A percentile compares a stretch with the other conserved stretches of the same genome.
These are phyloP conservation scores for Pezicula carpinea DNA, from an alignment of 2,329 filamentous ascomycete genomes.

Conservation along the genomic window DNA sequence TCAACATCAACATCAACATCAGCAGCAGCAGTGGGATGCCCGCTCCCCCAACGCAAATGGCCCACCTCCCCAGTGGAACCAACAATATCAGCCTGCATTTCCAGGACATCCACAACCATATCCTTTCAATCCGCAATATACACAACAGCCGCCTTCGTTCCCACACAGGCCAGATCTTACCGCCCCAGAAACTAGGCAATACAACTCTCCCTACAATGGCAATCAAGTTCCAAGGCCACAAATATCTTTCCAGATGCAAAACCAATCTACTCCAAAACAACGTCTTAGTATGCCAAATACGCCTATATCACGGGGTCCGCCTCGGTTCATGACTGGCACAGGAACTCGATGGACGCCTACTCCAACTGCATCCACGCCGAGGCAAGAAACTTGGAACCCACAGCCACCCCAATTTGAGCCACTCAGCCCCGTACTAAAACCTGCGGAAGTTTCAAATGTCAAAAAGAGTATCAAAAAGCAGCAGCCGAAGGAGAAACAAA, in stretches of 20 bases:
- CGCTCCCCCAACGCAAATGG: constrained; percentile 17
- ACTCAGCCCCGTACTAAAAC: constrained; percentile 47
- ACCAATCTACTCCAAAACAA: constrained; percentile 9
- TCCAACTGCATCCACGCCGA: constrained; percentile 55
- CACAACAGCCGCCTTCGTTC: constrained; percentile 13
- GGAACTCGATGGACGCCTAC: constrained; percentile 57
- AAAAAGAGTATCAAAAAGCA: constrained; percentile 20
- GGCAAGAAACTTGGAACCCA: constrained; percentile 31
- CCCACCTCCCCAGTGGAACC: constrained; percentile 16
- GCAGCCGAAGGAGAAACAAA: constrained; percentile 16
- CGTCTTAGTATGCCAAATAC: constrained; percentile 21
- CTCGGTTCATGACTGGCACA: constrained; percentile 22
- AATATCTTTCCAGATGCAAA: constrained; percentile 5
- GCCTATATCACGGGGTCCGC: constrained; percentile 13
- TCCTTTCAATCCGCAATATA: constrained; percentile 1
- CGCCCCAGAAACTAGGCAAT: constrained; percentile 23
- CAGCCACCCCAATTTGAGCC: constrained; percentile 52
- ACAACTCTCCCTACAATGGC: constrained; percentile 29
- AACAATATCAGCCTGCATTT: constrained; percentile 14
- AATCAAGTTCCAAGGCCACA: constrained; percentile 17
- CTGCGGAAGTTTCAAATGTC: constrained; percentile 30
- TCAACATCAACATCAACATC: background rate
- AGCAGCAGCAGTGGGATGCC: constrained; percentile 1
- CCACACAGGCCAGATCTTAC: constrained; percentile 16
- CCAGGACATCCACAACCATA: constrained; percentile 7